Evolutionary conservation across 768 basidiomycete genomes (phyloP), one percentile per base, ranked within the genome.

Genomic region (Amylocystis lapponica): DNA sequence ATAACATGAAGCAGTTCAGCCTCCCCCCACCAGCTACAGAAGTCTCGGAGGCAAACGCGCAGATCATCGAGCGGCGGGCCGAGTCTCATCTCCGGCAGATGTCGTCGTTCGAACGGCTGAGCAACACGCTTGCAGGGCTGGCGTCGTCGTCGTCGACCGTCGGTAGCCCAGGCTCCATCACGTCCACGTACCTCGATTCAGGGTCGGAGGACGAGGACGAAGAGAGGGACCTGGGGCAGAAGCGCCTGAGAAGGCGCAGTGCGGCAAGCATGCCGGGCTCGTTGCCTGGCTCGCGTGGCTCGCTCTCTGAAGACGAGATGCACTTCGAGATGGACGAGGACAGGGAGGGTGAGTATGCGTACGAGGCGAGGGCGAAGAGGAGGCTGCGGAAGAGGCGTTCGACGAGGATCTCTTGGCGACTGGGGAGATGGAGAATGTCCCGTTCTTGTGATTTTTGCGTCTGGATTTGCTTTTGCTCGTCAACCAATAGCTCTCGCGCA

Each of bases 251-350:
- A 49, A 69, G 74, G 48, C 70, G 75, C 55, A 88, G 88, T 50
- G 76, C 84, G 62, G 78, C 79, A 32, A 91, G 88, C 57, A 91
- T 94, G 85, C 90, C 88, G 11, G 90, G 90, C 23, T 84, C 86
- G 17, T 62, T 91, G 47, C 69, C 69, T 6, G 67, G 68, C 6
- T 63, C 62, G n/a, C 41, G 47, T 32, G 51, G 51, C n/a, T 54
- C 54, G 20, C 34, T n/a, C 3, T 46, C 45, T 3, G 78, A 83
- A 46, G 57, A 60, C 39, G 76, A 83, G 48, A 69, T 73, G 55
- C 67, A 76, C 37, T 77, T 79, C 48, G 76, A 67, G 13, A 61
- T 76, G 48, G 75, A 78, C 10, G 74, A 70, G 6, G 78, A 76
- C 8, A 55, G 55, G 12, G 54, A 55, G 10, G 59, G 54, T 19